Conservation (phyloP, 371 early-diverging fungal species). For the Mucor mucedo region DNA sequence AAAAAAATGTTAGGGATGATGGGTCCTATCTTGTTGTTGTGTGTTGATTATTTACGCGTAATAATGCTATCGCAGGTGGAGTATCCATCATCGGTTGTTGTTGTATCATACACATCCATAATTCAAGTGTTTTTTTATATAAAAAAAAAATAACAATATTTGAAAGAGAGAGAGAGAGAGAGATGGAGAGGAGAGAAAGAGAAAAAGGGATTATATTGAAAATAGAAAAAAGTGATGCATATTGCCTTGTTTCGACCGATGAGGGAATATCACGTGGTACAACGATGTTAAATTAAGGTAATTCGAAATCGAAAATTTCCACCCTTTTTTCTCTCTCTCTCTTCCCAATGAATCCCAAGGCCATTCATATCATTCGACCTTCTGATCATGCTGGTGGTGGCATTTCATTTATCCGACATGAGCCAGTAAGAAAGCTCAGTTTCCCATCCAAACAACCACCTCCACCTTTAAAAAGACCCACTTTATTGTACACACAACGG, state of each 20-base stretch:
- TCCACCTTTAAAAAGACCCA: background rate
- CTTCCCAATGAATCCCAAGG: slow-evolving; percentile 17
- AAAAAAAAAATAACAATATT: slow-evolving; percentile 1
- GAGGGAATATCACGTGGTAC: background rate
- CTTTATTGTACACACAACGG: no score
- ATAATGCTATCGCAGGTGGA: slow-evolving; percentile 17
- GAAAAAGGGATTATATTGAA: background rate
- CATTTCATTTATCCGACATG: background rate
- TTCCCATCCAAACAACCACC: background rate
- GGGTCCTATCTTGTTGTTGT: no score
- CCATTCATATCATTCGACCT: slow-evolving; percentile 27
- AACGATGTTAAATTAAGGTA: background rate
- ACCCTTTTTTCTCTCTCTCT: background rate
- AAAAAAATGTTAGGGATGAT: background rate
- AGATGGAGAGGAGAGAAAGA: background rate
- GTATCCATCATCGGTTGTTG: slow-evolving; percentile 13
- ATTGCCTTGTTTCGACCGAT: slow-evolving; percentile 14
- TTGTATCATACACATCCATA: slow-evolving; percentile 20
- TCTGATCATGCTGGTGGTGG: slow-evolving; percentile 1
- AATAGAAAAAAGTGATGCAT: slow-evolving; percentile 1
- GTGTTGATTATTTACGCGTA: slow-evolving; percentile 8
- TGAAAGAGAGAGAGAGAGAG: slow-evolving; percentile 1
- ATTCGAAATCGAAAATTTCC: background rate
- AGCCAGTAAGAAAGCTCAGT: background rate
- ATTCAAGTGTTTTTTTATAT: background rate